These are phyloP conservation scores for Sicyos edulis DNA, from an alignment of 306 rosid species.

Conservation along the genomic window DNA sequence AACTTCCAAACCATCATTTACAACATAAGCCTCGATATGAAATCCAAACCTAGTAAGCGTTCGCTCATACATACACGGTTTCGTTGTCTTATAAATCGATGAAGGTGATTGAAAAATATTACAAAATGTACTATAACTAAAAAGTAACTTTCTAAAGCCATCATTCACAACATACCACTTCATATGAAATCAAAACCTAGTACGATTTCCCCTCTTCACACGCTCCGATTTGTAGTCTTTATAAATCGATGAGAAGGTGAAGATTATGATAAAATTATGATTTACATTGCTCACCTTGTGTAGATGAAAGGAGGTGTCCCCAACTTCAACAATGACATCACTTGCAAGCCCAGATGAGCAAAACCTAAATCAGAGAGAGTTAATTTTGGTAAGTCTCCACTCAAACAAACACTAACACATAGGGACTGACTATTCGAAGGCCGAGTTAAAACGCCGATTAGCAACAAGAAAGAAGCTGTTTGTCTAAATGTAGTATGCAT, in stretches of 20 bases:
- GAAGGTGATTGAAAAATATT: too few species aligned
- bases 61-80: neutral
- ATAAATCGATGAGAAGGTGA: neutral
- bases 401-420: slow-evolving; percentile 1
- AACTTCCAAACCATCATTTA: neutral
- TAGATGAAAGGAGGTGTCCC: slow-evolving; percentile 67
- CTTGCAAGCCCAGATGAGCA: slow-evolving; percentile 81
- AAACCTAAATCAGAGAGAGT: slow-evolving; percentile 41
- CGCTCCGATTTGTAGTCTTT: neutral
- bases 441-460: neutral
- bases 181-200: too few species aligned
- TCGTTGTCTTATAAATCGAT: too few species aligned
- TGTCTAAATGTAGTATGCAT: neutral
- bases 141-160: too few species aligned
- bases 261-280: neutral
- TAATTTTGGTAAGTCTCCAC: slow-evolving; percentile 2
- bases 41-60: neutral
- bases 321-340: slow-evolving; percentile 72
- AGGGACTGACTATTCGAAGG: too few species aligned
- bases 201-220: too few species aligned
- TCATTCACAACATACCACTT: too few species aligned
- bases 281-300: slow-evolving; percentile 49
- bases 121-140: too few species aligned
- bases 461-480: neutral
- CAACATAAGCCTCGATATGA: neutral